Evolutionary conservation across 495 filamentous ascomycete species (phyloP).

Genomic region (Trichoderma erinaceum): DNA sequence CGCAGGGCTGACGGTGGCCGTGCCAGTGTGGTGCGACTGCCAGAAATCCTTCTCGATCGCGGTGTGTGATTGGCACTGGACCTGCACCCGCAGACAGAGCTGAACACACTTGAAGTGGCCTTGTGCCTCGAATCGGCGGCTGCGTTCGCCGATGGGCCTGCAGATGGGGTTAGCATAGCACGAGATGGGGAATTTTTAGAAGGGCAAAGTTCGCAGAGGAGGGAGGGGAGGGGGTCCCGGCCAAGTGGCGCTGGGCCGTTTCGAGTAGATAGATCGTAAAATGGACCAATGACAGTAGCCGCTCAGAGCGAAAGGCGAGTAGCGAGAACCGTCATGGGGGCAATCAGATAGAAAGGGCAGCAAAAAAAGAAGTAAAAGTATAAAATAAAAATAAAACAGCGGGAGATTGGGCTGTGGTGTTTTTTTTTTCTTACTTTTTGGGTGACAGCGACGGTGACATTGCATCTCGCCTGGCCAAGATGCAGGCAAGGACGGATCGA

Average conservation of each 20-base stretch:
- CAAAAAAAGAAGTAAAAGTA: no score
- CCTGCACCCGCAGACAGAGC: conserved; percentile 1
- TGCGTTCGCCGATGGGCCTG: conserved; percentile 3
- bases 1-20: conserved; percentile 14
- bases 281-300: background rate
- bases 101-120: background rate
- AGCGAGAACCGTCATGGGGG: no score
- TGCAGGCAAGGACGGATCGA: background rate
- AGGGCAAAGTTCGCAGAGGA: background rate
- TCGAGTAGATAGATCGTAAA: background rate
- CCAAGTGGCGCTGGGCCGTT: background rate
- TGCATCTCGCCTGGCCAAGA: conserved; percentile 4
- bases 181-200: background rate
- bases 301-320: background rate
- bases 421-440: no score
- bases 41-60: conserved; percentile 8
- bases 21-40: background rate
- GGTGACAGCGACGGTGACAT: background rate
- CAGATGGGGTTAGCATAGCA: background rate
- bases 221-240: background rate
- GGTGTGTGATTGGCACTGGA: background rate
- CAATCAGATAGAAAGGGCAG: no score
- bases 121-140: conserved; percentile 4
- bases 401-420: no score
- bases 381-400: no score